Base-by-base conservation (phyloP, 306 rosid genomes). In the Astragalus glycyphyllos region DNA sequence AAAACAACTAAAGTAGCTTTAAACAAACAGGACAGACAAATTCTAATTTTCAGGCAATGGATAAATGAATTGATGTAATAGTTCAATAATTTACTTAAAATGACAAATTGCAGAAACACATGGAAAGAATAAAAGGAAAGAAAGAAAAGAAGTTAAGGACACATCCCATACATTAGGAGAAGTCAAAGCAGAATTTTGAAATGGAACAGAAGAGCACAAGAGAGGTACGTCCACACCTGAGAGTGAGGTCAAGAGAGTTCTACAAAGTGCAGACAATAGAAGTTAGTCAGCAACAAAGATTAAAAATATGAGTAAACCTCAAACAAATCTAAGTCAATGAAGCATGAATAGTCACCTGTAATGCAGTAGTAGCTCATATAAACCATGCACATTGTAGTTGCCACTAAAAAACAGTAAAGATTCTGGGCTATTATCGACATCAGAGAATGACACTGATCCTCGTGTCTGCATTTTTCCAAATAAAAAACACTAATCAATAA, bases 221-320 rank as follows among this genome's bases (percentile, higher is more conserved):
- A 88, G 78, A 55, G 99, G 97, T 58, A 87, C 97, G 50, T 95
- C 99, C 80, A 79, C 72, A 54, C 90, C 89, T 53, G 89, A 73
- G 69, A 95, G 82, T 56, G 84, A 68, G 78, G 92, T 77, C 86
- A 89, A 78, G 79, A 89, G 72, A 72, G 86, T 81, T 84, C 99
- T 95, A 80, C 77, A 76, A 11, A 65, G 29, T 94, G 77, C 74
- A 73, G 26, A 54, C 38, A 76, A 73, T 53, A 64, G 17, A 31
- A 44, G 29, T 49, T 76, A 54, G 59, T 58, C 13, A 44, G 66
- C 40, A 62, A 76, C 77, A 73, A 40, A 38, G 55, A 79, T 57
- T 20, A 46, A 47, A n/a, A 41, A 56, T 15, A 32, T 4, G 38
- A 65, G 68, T 29, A 67, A 47, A 17, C 44, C 59, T 71, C 56